phyloP scores from a whole-genome alignment of 148 eudicot genomes.

The Spergularia bocconei region DNA sequence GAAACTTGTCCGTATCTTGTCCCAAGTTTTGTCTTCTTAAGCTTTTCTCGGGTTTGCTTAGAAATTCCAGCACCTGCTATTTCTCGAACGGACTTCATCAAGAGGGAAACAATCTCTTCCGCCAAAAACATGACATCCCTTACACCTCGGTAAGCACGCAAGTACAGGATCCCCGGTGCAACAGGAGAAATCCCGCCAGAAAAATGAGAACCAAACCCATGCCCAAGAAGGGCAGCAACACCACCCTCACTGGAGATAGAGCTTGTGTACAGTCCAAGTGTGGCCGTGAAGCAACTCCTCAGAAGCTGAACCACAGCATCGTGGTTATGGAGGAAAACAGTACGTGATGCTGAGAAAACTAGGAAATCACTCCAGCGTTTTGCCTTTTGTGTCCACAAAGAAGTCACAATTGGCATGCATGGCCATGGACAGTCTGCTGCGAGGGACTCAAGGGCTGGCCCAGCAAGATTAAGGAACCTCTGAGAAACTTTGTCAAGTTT shows the following conservation, averaged over 20 bases:
- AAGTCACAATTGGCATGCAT: conserved; percentile 87
- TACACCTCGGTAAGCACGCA: conserved; percentile 62
- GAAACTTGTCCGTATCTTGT: conserved; percentile 47
- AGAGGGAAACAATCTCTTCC: conserved; percentile 62
- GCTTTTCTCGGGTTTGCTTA: conserved; percentile 34
- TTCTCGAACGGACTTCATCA: conserved; percentile 68
- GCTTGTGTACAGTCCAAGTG: conserved; percentile 48
- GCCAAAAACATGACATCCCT: conserved; percentile 74
- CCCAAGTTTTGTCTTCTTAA: conserved; percentile 39
- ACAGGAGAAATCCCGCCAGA: conserved; percentile 75
- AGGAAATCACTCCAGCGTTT: conserved; percentile 85
- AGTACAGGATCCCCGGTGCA: conserved; percentile 80
- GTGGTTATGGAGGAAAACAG: conserved; percentile 79
- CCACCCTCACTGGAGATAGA: conserved; percentile 52
- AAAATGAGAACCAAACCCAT: conserved; percentile 73
- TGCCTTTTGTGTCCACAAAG: conserved; percentile 89
- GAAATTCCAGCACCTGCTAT: conserved; percentile 36
- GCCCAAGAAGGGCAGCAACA: conserved; percentile 82
- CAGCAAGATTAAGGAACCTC: conserved; percentile 86
- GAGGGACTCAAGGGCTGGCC: conserved; percentile 87
- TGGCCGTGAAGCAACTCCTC: conserved; percentile 62
- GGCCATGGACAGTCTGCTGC: conserved; percentile 98
- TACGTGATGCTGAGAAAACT: conserved; percentile 79
- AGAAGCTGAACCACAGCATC: conserved; percentile 82
- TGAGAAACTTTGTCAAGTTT: conserved; percentile 89